Evolutionary conservation across 768 basidiomycete genomes (phyloP).

Genomic region (Albatrellus ellisii): DNA sequence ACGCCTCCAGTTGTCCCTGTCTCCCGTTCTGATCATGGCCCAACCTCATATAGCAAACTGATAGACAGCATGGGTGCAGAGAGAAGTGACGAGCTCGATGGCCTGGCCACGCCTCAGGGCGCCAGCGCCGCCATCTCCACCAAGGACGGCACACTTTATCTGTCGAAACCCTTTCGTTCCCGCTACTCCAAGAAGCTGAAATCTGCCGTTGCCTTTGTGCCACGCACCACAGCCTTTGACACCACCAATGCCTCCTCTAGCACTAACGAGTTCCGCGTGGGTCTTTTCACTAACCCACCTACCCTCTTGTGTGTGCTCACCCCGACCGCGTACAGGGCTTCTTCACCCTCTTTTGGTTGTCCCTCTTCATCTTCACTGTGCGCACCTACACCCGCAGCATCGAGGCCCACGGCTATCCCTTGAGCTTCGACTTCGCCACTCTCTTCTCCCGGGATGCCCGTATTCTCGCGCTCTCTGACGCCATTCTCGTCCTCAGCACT

Average conservation of each 20-base stretch:
- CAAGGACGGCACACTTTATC: constrained; percentile 52
- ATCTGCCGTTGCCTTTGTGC: constrained; percentile 76
- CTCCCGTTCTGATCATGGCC: too few species aligned
- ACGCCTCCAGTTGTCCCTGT: too few species aligned
- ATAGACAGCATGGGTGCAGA: too few species aligned
- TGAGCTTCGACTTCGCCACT: constrained; percentile 69
- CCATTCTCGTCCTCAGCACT: constrained; percentile 64
- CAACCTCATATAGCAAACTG: too few species aligned
- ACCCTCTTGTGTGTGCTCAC: too few species aligned
- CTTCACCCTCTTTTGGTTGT: constrained; percentile 90
- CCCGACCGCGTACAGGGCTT: constrained; percentile 50
- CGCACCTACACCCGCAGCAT: constrained; percentile 68
- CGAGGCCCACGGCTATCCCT: constrained; percentile 63
- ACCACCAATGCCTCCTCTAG: constrained; percentile 60
- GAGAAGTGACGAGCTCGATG: too few species aligned
- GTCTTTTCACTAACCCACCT: background rate
- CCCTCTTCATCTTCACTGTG: constrained; percentile 70
- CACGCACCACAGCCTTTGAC: constrained; percentile 80
- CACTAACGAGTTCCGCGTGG: constrained; percentile 75
- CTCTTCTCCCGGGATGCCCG: constrained; percentile 82
- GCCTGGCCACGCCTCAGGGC: too few species aligned
- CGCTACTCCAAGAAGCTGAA: constrained; percentile 63
- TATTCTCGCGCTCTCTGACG: constrained; percentile 75
- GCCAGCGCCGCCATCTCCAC: constrained; percentile 29
- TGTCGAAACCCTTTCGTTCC: constrained; percentile 68